Percentiles rank a stretch among this genome's conserved stretches.
Conservation (phyloP, 805 yeast species). For the Kuraishia molischiana region DNA sequence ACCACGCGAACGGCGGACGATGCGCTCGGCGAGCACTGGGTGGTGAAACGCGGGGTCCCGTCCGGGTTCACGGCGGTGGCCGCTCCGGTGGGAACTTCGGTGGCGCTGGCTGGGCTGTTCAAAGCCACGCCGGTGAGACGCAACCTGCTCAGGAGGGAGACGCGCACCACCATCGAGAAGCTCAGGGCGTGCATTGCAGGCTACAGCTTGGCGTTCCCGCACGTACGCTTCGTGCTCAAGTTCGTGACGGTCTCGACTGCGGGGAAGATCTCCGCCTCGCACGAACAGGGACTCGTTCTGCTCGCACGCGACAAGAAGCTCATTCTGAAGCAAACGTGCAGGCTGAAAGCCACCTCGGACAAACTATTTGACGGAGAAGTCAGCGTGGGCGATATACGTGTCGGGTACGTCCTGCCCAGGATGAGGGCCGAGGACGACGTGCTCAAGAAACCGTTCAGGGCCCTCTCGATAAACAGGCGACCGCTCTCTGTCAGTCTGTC, state of each 20-base stretch:
- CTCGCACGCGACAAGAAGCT: conserved; percentile 5
- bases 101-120: conserved; percentile 22
- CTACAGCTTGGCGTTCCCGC: conserved; percentile 20
- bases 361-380: conserved; percentile 9
- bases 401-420: conserved; percentile 20
- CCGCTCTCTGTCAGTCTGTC: conserved; percentile 15
- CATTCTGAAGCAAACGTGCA: conserved; percentile 7
- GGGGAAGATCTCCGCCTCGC: conserved; percentile 7
- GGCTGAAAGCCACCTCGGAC: conserved; percentile 7
- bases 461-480: conserved; percentile 25
- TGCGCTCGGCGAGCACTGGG: conserved; percentile 25
- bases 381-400: conserved; percentile 3
- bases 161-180: conserved; percentile 13
- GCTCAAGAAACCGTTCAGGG: conserved; percentile 12
- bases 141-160: conserved; percentile 17
- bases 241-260: conserved; percentile 10
- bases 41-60: conserved; percentile 18
- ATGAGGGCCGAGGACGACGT: conserved; percentile 20
- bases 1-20: conserved; percentile 20
- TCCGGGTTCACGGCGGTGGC: conserved; percentile 13
- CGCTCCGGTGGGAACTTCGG: conserved; percentile 24
- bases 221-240: conserved; percentile 21
- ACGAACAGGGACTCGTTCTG: conserved; percentile 6
- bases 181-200: conserved; percentile 15
- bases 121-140: conserved; percentile 22